Conservation (phyloP, 345 rosid genomes). For the Corchorus capsularis region DNA sequence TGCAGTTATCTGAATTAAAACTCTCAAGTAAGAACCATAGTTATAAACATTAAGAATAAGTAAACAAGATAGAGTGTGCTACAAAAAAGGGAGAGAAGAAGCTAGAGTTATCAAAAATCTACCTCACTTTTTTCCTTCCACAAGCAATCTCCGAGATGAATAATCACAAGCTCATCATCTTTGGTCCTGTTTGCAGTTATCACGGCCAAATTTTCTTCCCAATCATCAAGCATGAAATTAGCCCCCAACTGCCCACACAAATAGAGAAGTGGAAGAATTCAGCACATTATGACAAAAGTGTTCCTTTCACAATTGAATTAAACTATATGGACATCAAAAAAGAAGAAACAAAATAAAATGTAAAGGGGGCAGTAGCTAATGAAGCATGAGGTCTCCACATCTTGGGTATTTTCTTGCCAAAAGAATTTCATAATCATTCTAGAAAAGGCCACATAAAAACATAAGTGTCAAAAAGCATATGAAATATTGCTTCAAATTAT, state of each 20-base stretch:
- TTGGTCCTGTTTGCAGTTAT: constrained; percentile 96
- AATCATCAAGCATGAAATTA: constrained; percentile 89
- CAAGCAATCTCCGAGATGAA: constrained; percentile 95
- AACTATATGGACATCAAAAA: background rate
- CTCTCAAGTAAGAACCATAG: constrained; percentile 31
- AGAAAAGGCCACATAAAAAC: background rate
- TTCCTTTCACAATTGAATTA: background rate
- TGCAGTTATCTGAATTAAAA: constrained; percentile 58
- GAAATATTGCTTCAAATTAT: background rate
- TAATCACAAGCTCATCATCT: constrained; percentile 92
- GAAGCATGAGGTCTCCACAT: constrained; percentile 7
- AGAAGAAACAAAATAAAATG: background rate
- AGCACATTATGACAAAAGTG: constrained; percentile 12
- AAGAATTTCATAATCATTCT: background rate
- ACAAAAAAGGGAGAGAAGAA: constrained; percentile 19
- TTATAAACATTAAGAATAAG: constrained; percentile 15
- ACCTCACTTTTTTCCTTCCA: constrained; percentile 99
- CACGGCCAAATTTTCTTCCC: constrained; percentile 98
- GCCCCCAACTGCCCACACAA: constrained; percentile 50
- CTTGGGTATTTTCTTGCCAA: background rate
- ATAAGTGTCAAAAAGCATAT: background rate
- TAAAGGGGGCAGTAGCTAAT: background rate
- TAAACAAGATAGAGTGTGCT: constrained; percentile 10
- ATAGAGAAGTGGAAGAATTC: constrained; percentile 16
- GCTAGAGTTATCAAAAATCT: constrained; percentile 21